Percentiles rank a stretch among this genome's conserved stretches.
These are phyloP conservation scores for Penicillium hordei DNA, from an alignment of 2,329 filamentous ascomycete genomes.

Conservation along the genomic window DNA sequence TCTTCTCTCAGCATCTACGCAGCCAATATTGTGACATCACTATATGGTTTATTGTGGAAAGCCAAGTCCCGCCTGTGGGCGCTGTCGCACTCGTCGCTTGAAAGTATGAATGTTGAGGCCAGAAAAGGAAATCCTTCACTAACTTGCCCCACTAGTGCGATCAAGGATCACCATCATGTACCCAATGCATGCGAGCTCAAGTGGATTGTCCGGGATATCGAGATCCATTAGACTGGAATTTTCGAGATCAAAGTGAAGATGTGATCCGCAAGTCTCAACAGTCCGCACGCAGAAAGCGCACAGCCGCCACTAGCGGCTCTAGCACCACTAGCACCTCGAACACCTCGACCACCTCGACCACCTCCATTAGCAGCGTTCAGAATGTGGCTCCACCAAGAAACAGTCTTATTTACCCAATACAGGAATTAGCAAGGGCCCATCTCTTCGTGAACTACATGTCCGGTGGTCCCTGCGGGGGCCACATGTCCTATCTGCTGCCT, in stretches of 20 bases:
- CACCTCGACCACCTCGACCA: too few species aligned
- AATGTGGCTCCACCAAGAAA: background rate
- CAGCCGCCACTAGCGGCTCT: background rate
- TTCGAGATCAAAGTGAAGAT: slow-evolving; percentile 11
- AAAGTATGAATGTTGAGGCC: slow-evolving; percentile 5
- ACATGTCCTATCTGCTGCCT: slow-evolving; percentile 7
- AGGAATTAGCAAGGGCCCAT: slow-evolving; percentile 8
- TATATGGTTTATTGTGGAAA: slow-evolving; percentile 18
- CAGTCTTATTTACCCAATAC: slow-evolving; percentile 1
- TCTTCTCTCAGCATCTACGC: background rate
- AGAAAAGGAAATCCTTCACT: background rate
- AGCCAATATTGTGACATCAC: background rate
- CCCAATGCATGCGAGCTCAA: slow-evolving; percentile 9
- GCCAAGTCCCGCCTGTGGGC: slow-evolving; percentile 12
- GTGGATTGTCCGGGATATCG: slow-evolving; percentile 15
- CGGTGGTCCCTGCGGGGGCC: background rate
- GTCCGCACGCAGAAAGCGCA: background rate
- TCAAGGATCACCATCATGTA: slow-evolving; percentile 9
- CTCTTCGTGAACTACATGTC: slow-evolving; percentile 11
- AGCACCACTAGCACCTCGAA: background rate
- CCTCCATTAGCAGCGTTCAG: background rate
- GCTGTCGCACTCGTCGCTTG: slow-evolving; percentile 13
- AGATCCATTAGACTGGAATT: background rate
- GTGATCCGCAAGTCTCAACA: slow-evolving; percentile 6
- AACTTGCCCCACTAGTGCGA: slow-evolving; percentile 11